phyloP scores from a whole-genome alignment of 805 yeast genomes.

The Hanseniaspora clermontiae region DNA sequence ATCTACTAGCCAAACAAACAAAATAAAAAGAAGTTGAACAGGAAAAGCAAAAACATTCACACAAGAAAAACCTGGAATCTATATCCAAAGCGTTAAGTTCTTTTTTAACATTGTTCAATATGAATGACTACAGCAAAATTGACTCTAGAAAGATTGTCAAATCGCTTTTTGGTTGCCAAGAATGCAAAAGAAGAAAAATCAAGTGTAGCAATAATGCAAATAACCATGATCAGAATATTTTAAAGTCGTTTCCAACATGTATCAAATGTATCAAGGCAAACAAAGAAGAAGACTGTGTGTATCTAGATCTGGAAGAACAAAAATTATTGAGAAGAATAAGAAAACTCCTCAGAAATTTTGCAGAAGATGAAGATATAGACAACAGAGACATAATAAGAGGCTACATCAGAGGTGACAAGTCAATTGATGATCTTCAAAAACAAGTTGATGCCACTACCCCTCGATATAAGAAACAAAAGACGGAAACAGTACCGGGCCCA shows the following conservation, averaged over 20 bases:
- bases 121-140: background rate
- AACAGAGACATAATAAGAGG: background rate
- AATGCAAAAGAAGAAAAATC: conserved; percentile 17
- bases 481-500: background rate
- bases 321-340: conserved; percentile 6
- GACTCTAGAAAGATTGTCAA: background rate
- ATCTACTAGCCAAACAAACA: too few relatives aligned
- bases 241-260: background rate
- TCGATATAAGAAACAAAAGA: background rate
- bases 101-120: background rate
- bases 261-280: background rate
- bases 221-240: background rate
- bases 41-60: too few relatives aligned
- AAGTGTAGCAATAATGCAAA: conserved; percentile 15
- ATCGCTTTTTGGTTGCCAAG: conserved; percentile 15
- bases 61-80: too few relatives aligned
- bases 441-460: background rate
- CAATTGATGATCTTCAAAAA: background rate
- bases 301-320: conserved; percentile 7
- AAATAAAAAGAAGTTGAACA: too few relatives aligned
- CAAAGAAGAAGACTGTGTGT: background rate
- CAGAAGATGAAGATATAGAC: background rate
- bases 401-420: background rate
- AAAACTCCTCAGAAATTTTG: background rate
- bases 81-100: too few relatives aligned